A percentile compares a stretch with the other conserved stretches of the same genome.
phyloP scores from a whole-genome alignment of 352 stramenopile species.

The Phytophthora sp. region DNA sequence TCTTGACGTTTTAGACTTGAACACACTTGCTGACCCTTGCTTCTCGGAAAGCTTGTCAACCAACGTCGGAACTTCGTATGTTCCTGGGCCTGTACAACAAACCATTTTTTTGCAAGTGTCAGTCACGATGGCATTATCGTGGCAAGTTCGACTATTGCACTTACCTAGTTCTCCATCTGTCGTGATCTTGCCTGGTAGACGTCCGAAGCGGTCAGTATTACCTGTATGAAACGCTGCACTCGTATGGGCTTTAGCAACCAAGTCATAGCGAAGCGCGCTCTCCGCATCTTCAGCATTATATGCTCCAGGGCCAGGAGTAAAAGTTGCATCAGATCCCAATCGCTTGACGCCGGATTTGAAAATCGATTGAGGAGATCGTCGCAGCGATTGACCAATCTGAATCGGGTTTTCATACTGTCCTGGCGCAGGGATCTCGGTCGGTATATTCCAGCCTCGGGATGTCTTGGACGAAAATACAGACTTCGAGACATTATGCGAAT shows the following conservation, averaged over 20 bases:
- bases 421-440: slow-evolving; percentile 54
- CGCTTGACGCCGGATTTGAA: slow-evolving; percentile 76
- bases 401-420: slow-evolving; percentile 77
- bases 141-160: background rate
- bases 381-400: slow-evolving; percentile 41
- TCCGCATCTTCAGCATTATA: slow-evolving; percentile 78
- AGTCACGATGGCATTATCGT: too few species aligned
- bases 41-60: slow-evolving; percentile 26
- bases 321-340: slow-evolving; percentile 40
- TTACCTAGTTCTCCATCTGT: slow-evolving; percentile 60
- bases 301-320: slow-evolving; percentile 57
- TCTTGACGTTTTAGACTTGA: slow-evolving; percentile 50
- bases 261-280: slow-evolving; percentile 67
- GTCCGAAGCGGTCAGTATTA: slow-evolving; percentile 64
- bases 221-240: slow-evolving; percentile 70
- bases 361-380: slow-evolving; percentile 45
- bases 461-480: slow-evolving; percentile 73
- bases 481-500: slow-evolving; percentile 61
- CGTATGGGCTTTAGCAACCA: slow-evolving; percentile 58
- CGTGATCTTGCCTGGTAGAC: slow-evolving; percentile 35
- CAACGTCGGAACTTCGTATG: slow-evolving; percentile 49
- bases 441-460: slow-evolving; percentile 54
- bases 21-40: slow-evolving; percentile 34
- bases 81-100: slow-evolving; percentile 49
- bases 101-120: background rate